phyloP scores from a whole-genome alignment of 805 yeast genomes.

The Zygoascus tannicola region DNA sequence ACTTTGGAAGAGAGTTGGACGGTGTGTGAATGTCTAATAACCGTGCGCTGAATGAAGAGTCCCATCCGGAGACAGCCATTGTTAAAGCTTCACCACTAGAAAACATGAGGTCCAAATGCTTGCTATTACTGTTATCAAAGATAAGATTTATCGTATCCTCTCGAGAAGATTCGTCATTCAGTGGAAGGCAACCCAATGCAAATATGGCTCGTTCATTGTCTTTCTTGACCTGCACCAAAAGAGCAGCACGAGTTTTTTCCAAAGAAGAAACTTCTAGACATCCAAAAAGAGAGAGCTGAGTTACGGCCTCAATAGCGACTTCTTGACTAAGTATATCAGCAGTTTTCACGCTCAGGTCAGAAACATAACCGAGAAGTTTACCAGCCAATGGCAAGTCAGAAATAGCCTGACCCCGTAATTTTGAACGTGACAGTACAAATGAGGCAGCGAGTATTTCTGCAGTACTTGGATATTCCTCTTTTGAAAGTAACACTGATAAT shows the following conservation, averaged over 20 bases:
- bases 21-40: conserved; percentile 43
- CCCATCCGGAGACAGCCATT: conserved; percentile 67
- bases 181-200: conserved; percentile 46
- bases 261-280: conserved; percentile 14
- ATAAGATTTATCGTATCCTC: conserved; percentile 35
- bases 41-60: conserved; percentile 44
- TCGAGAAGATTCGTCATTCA: conserved; percentile 27
- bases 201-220: conserved; percentile 51
- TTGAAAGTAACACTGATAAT: neutral
- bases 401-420: conserved; percentile 18
- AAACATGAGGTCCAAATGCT: conserved; percentile 67
- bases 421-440: conserved; percentile 37
- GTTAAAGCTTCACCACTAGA: conserved; percentile 79
- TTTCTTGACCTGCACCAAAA: conserved; percentile 31
- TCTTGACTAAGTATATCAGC: conserved; percentile 7
- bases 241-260: conserved; percentile 7
- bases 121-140: conserved; percentile 51
- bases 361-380: neutral
- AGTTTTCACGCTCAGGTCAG: neutral
- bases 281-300: conserved; percentile 35
- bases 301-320: conserved; percentile 22
- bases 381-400: neutral
- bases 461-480: conserved; percentile 1
- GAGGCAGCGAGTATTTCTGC: conserved; percentile 31
- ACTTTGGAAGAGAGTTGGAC: neutral